A percentile compares a stretch with the other conserved stretches of the same genome.
These are phyloP conservation scores for Helicocarpus griseus DNA, from an alignment of 2,329 filamentous ascomycete species.

Conservation along the genomic window DNA sequence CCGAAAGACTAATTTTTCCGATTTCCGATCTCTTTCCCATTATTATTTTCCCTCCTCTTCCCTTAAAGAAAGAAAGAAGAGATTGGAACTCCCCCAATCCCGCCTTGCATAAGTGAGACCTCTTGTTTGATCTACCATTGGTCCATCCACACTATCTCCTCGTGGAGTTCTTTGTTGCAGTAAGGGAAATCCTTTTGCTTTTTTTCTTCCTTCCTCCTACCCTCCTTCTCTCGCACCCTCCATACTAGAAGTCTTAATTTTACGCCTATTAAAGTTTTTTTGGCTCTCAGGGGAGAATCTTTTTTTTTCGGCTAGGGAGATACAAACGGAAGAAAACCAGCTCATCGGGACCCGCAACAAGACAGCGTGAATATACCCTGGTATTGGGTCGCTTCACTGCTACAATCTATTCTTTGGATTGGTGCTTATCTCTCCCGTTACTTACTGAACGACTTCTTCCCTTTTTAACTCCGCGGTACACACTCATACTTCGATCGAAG, in stretches of 20 bases:
- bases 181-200: neutral
- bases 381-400: neutral
- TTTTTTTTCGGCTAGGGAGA: neutral
- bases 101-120: neutral
- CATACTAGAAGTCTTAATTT: neutral
- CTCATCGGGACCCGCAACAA: neutral
- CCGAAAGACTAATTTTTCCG: no score
- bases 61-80: neutral
- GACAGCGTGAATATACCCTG: neutral
- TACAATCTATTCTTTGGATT: neutral
- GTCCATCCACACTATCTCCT: neutral
- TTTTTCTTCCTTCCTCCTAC: neutral
- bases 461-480: neutral
- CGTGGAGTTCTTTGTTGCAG: conserved; percentile 1
- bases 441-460: no score
- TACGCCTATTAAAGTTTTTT: neutral
- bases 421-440: no score
- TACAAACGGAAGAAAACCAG: neutral
- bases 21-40: no score
- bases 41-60: no score
- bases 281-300: no score
- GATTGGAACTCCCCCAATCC: neutral
- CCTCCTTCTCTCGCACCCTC: neutral
- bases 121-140: neutral
- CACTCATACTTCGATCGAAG: no score